Base-by-base conservation (phyloP, 2,329 filamentous ascomycete species). In the Penicillium brasilianum region DNA sequence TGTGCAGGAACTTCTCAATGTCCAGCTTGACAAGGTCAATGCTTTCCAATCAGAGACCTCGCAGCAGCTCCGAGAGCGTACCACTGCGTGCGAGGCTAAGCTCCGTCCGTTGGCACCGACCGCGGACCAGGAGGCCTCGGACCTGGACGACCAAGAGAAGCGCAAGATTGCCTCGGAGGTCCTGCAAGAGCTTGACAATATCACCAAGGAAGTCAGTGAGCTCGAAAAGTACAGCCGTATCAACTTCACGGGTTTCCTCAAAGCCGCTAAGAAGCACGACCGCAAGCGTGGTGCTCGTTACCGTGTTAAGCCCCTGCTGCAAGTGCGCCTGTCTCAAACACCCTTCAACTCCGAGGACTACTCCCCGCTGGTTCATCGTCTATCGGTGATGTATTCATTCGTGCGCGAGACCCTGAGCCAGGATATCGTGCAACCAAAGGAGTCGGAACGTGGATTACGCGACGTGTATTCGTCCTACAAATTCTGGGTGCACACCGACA, bases 181-280 rank as follows among this genome's bases (percentile, higher is more conserved):
- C 41, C 84, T 95, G 72, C 78, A 82, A 51, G 92, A 97, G 80
- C 85, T 98, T 58, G 94, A 98, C 77, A 80, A 81, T 57, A 95
- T 98, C 77, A 95, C 91, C 36, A 91, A 92, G 75, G 92, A 97
- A 78, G 89, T 96, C 72, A 94, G 90, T 76, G 91, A 96, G 82
- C 85, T 99, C 69, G 95, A 97, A 80, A 95, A 92, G 77, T 99
- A 95, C 80, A 95, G 92, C 78, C 91, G 90, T 66, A 89, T 97
- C 81, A 99, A 99, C 81, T 99, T 97, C 78, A 97, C 95, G 6
- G 95, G 93, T 51, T 97, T 98, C 79, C 85, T 97, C 74, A 99
- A 99, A 84, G 96, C 96, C 51, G 93, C 93, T 59, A 99, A 99
- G 87, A 99, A 99, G 81, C 95, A 99, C 79, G 95, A 99, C 79